Percentiles rank a stretch among this genome's conserved stretches.
Conservation (phyloP, 139 green algal species). For the Micractinium conductrix region DNA sequence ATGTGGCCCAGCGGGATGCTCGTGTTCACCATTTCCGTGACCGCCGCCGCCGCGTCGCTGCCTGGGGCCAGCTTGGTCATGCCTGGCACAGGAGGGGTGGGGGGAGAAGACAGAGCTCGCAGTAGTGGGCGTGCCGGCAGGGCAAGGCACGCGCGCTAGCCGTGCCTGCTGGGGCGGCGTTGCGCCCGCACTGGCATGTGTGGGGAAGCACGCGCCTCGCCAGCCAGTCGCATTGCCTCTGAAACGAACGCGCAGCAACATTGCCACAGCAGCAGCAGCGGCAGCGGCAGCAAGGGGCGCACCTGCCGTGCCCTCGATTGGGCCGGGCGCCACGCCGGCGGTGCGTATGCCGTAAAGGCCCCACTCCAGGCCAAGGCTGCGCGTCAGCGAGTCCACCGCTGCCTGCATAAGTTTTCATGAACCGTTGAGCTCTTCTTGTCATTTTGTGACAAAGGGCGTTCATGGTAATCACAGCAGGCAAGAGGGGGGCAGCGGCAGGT, state of each 20-base stretch:
- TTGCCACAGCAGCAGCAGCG: background rate
- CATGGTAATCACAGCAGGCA: too few relatives aligned
- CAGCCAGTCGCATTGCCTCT: too few relatives aligned
- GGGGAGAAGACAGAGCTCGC: background rate
- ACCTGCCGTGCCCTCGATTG: constrained; percentile 89
- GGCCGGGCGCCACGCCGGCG: constrained; percentile 90
- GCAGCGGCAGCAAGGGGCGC: background rate
- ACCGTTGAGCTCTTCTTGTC: too few relatives aligned
- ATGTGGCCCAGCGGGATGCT: constrained; percentile 81
- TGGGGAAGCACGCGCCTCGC: too few relatives aligned
- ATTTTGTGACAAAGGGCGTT: too few relatives aligned
- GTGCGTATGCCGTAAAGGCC: constrained; percentile 85
- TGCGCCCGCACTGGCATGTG: too few relatives aligned
- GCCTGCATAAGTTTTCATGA: too few relatives aligned
- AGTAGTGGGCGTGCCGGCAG: too few relatives aligned
- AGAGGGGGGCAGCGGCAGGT: too few relatives aligned
- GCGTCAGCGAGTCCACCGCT: constrained; percentile 92
- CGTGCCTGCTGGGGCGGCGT: too few relatives aligned
- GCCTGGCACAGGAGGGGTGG: constrained; percentile 51
- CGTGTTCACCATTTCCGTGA: constrained; percentile 44
- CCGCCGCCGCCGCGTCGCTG: constrained; percentile 35
- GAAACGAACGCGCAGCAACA: too few relatives aligned
- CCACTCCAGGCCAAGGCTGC: constrained; percentile 94
- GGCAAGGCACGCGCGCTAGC: too few relatives aligned
- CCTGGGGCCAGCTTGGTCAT: constrained; percentile 88